Base-by-base conservation (phyloP, 108 stramenopile genomes). In the Mayamaea pseudoterrestris region DNA sequence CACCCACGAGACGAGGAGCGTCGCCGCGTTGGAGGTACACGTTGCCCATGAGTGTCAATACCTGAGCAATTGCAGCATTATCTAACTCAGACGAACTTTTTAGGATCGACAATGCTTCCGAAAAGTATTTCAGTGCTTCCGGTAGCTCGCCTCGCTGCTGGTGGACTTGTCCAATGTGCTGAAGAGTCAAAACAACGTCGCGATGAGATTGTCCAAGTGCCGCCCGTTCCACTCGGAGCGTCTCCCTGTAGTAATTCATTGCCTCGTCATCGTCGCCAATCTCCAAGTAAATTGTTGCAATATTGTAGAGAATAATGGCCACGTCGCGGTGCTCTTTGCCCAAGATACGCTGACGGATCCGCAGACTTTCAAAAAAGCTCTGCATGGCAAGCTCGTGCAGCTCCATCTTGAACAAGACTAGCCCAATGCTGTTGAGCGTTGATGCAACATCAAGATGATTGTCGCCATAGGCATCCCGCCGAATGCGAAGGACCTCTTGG, bases 221-320 rank as follows among this genome's bases (percentile, higher is more conserved):
- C 11, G 60, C 56, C 30, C 51, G 36, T 43, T 78, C 78, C 13
- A 81, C 71, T 39, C 67, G 60, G 14, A 81, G 58, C 14, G 80
- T 72, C 39, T 81, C 75, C 5, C 37, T 39, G 30, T 76, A 81
- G 40, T 27, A 63, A 23, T 31, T n/a, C 44, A 76, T 61, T 8
- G 80, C 80, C 8, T 60, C 53, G 17, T 74, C 74, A 7, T 76
- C 80, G 37, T 76, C 69, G 1, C 75, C 80, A n/a, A 39, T 55
- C 34, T 81, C 75, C 12, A 81, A 41, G 32, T 70, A 58, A 18
- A 73, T 74, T 9, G 64, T 78, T 1, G 69, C 83, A 50, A 84
- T 56, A 45, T 63, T 69, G 31, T 66, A 63, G 50, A 74, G 55
- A 6, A 77, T 47, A 13, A 74, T 46, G 27, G 72, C 73, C 7